Evolutionary conservation across 768 basidiomycete species (phyloP), one percentile per base, ranked within the genome.

Genomic region (Rhizopogon salebrosus): DNA sequence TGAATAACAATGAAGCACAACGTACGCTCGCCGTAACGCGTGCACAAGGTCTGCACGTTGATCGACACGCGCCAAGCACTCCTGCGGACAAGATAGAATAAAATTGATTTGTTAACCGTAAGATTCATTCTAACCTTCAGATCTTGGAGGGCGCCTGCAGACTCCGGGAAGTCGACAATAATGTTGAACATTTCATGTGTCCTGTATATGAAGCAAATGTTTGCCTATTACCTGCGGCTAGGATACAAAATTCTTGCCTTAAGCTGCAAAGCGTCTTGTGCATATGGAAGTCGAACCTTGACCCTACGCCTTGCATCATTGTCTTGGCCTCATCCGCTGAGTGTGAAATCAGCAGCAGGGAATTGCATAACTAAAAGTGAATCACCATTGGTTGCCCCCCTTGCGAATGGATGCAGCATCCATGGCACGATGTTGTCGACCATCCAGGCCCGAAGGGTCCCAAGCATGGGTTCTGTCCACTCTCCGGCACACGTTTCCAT

Each of bases 161-260:
- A 95, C 55, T 94, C 89, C 0, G 95, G 94, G 60, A 83, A 95
- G 61, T 95, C 92, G 51, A 98, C 85, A 53, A 98, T 95, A 52
- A 98, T 97, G 58, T 95, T 92, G 63, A 97, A 98, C 18, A 98
- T 87, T 66, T 98, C 95, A 45, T 73, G 76, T 53, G 83, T 87
- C 31, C 85, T 86, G 55, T 38, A 10, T 7, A 54, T n/a, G 38
- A 24, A 26, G 50, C 43, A 13, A 34, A 34, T 43, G 39, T 16
- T 56, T 40, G 16, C 48, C 41, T 16, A 43, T 37, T 13, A 18
- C 24, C 26, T 16, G 35, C 31, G 31, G n/a, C 13, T 16, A 16
- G 50, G n/a, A n/a, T 23, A 43, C n/a, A 22, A n/a, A 20, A 20
- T 7, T 26, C 10, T 64, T 78, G 91, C 92, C 93, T 75, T 49